Evolutionary conservation across 169 alveolate species (phyloP).

Genomic region (Plasmodium fragile): DNA sequence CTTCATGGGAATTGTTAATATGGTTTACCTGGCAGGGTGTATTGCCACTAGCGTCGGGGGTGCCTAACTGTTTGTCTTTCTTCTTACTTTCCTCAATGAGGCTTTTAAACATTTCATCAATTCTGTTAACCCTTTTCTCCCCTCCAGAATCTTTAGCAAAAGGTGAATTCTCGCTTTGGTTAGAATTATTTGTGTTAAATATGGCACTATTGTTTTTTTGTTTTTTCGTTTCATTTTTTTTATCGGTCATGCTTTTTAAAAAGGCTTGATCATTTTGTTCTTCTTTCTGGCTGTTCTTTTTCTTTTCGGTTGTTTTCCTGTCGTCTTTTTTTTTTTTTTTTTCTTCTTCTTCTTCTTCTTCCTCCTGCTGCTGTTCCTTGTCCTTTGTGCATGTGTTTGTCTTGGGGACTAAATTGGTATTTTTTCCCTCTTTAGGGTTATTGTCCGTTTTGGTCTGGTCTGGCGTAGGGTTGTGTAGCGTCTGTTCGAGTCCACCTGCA

Average conservation of each 20-base stretch:
- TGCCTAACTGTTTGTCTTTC: constrained; percentile 16
- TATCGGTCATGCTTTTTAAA: background rate
- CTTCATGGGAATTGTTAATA: background rate
- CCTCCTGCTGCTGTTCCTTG: background rate
- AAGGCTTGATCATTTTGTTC: background rate
- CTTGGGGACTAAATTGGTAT: background rate
- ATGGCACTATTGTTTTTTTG: background rate
- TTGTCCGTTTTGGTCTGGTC: background rate
- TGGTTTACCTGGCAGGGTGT: background rate
- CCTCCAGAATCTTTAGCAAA: background rate
- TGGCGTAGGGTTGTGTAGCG: background rate
- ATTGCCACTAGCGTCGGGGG: background rate
- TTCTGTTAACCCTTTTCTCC: constrained; percentile 36
- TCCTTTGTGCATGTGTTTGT: background rate
- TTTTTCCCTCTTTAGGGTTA: background rate
- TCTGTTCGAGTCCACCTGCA: background rate
- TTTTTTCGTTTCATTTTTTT: constrained; percentile 14
- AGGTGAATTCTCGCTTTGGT: constrained; percentile 17
- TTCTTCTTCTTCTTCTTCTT: background rate
- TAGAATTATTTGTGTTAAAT: background rate
- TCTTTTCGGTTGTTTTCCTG: background rate
- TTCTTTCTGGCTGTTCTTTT: constrained; percentile 4
- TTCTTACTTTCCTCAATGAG: constrained; percentile 41
- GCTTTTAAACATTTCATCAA: constrained; percentile 74
- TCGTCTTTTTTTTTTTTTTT: background rate